Base-by-base conservation (phyloP, 225 moss, liverwort and hornwort species). In the Takakia lepidozioides region DNA sequence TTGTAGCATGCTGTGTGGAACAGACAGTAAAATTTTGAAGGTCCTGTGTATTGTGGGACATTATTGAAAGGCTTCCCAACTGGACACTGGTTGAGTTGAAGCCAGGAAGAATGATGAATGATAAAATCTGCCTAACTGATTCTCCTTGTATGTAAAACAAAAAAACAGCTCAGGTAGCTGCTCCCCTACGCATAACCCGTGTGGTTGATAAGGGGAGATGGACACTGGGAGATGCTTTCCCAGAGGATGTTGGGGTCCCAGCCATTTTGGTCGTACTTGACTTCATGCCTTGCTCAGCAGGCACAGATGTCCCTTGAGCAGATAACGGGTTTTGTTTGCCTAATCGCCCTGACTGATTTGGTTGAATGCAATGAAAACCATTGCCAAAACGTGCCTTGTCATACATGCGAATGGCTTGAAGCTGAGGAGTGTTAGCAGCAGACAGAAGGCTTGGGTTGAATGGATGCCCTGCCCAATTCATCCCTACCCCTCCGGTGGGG, bases 101-200 rank as follows among this genome's bases (percentile, higher is more conserved):
- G 25, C 45, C 45, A 46, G 45, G 45, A 46, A 46, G 45, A 46
- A 46, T 46, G 45, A 21, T 46, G 23, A 46, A 23, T 46, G 45
- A 24, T 23, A 22, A 24, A 46, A 46, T 22, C 11, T 46, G 23
- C 45, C 45, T 46, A 46, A 24, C 45, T 23, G 14, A 46, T 5
- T 46, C 45, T 46, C 23, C 19, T 21, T 45, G 2, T 46, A 46
- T 46, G 25, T 21, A 21, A 26, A 20, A 46, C n/a, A n/a, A n/a
- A 41, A 19, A 17, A 7, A 41, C 41, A 41, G 41, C 41, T 41
- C 19, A 41, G n/a, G n/a, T 17, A 19, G 41, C 41, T 41, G 41
- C n/a, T 19, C n/a, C 41, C n/a, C 41, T 20, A 41, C 41, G 38
- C 15, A 14, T 14, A 38, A 38, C 38, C 38, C 10, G 38, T 38